These are phyloP conservation scores for Viola pubescens DNA, from an alignment of 441 rosid genomes.

Conservation along the genomic window DNA sequence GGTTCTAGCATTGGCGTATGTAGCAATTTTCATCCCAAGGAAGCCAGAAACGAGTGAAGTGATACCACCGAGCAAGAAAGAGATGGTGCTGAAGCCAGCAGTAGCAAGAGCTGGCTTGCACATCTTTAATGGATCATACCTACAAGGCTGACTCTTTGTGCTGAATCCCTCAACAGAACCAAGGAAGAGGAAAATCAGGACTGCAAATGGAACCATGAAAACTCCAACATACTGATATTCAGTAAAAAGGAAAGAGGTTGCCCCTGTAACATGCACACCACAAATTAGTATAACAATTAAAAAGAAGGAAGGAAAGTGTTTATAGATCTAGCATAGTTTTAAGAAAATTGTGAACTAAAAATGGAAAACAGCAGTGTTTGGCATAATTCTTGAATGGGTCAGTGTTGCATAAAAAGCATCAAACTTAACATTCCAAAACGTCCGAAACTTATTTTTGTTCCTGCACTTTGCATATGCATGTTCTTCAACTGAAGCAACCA, in stretches of 20 bases:
- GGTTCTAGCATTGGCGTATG: constrained; percentile 90
- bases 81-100: constrained; percentile 72
- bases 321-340: background rate
- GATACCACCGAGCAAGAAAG: constrained; percentile 77
- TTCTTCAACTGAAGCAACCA: background rate
- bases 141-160: constrained; percentile 69
- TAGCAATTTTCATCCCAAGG: constrained; percentile 96
- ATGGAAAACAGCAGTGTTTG: background rate
- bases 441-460: too few relatives aligned
- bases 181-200: constrained; percentile 77
- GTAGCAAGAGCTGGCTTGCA: constrained; percentile 95
- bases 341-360: background rate
- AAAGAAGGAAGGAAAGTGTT: background rate
- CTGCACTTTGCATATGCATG: too few relatives aligned
- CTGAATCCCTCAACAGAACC: constrained; percentile 91
- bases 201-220: constrained; percentile 80
- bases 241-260: constrained; percentile 79
- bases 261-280: constrained; percentile 44
- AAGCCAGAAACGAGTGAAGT: constrained; percentile 86
- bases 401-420: background rate
- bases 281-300: constrained; percentile 10
- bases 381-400: too few relatives aligned
- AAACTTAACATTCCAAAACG: background rate
- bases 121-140: constrained; percentile 44
- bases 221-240: constrained; percentile 79